Percentiles rank a stretch among this genome's conserved stretches.
These are phyloP conservation scores for Epichloe scottii DNA, from an alignment of 2,329 filamentous ascomycete species.

Conservation along the genomic window DNA sequence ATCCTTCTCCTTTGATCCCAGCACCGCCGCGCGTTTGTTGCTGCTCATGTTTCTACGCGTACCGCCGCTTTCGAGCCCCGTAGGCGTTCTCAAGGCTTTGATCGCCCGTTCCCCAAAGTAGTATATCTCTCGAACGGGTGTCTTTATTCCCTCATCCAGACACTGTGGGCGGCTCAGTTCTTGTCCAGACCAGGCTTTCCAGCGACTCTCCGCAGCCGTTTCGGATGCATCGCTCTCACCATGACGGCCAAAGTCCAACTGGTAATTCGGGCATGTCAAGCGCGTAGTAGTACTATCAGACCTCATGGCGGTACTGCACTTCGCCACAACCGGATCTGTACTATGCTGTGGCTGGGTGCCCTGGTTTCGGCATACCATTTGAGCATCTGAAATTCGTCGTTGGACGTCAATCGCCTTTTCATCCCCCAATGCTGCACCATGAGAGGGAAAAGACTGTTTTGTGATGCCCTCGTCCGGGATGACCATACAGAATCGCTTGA, in stretches of 20 bases:
- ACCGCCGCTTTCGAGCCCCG: neutral
- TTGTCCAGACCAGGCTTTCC: conserved; percentile 1
- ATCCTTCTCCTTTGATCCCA: conserved; percentile 13
- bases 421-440: conserved; percentile 35
- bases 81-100: conserved; percentile 1
- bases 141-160: neutral
- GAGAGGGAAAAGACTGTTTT: conserved; percentile 30
- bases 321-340: neutral
- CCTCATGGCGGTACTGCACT: neutral
- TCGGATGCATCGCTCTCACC: neutral
- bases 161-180: neutral
- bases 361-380: neutral
- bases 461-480: conserved; percentile 23
- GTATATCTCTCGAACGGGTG: conserved; percentile 3
- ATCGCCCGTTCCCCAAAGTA: conserved; percentile 7
- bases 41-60: neutral
- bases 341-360: neutral
- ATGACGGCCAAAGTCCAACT: neutral
- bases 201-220: neutral
- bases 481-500: conserved; percentile 40
- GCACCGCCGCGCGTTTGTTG: neutral
- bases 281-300: neutral
- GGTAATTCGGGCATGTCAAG: neutral
- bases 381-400: conserved; percentile 6
- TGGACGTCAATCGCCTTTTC: conserved; percentile 22